Evolutionary conservation across 2,329 filamentous ascomycete genomes (phyloP), one percentile per base, ranked within the genome.

Genomic region (Cercospora janseana): DNA sequence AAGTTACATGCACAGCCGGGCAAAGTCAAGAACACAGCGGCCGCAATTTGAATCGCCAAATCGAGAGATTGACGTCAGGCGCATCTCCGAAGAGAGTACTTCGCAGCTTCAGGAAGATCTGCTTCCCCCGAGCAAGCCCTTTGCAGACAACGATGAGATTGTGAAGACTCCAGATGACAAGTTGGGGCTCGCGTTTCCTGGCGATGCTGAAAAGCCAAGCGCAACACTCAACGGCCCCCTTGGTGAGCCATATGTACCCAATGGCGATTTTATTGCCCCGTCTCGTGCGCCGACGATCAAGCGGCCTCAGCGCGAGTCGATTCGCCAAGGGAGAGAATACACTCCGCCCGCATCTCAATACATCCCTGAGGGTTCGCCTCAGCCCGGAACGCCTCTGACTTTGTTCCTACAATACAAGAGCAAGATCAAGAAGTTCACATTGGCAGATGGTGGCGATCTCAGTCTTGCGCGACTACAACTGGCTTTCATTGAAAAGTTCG

Each of bases 401-500:
- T 74, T 98, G 29, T 98, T 97, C 68, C 70, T 97, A 54, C 92
- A 97, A 70, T 96, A 97, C 73, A 95, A 94, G 68, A 93, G 87
- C 61, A 93, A 93, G 67, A 91, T 97, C 61, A 97, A 96, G 72
- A 97, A 97, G 68, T 94, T 94, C 66, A 83, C 95, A 12, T 79
- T 97, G 26, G 75, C 88, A 0, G 90, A 94, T 66, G 92, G 92
- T 1, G 83, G 85, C 24, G 89, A 92, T 55, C 77, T 98, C 8
- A 92, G 88, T 2, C 85, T 96, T 52, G 90, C 90, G 1, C 82
- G 91, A 18, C 71, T 98, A 51, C 92, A 98, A 68, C 79, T 98
- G 21, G 92, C 93, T 1, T 98, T 98, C 62, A 98, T 98, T 61
- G 93, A 98, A 61, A 98, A 96, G 67, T 98, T 98, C 66, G 93